Base-by-base conservation (phyloP, 768 basidiomycete genomes). In the Heimioporus sp. region DNA sequence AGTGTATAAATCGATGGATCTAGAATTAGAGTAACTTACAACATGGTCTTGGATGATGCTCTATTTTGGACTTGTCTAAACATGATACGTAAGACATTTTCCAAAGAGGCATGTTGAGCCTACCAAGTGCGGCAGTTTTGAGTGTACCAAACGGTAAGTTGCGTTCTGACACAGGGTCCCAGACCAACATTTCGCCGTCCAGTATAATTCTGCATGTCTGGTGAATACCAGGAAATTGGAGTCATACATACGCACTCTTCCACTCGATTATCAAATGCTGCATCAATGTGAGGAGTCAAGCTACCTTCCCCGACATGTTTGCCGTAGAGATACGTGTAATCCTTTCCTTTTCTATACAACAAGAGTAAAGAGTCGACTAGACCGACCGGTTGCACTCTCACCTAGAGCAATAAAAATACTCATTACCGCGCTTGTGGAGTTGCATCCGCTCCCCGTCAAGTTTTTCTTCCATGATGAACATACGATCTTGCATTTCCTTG, bases 161-260 rank as follows among this genome's bases (percentile, higher is more conserved):
- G 19, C 90, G 83, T 60, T 88, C 86, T 1, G 91, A 85, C 4
- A 88, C 76, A 0, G 96, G 96, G 68, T 98, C 97, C 90, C 90
- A 98, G 3, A 98, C 96, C 31, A 99, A 74, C 96, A 99, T 98
- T 68, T 99, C 97, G 0, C 97, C 97, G 59, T 99, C 97, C 13
- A 99, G 69, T 43, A 98, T 91, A 59, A 96, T 87, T 45, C 96
- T 98, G 51, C 4, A 20, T 17, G 6, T 9, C 8, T 46, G 32
- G 21, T 63, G 28, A 64, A 32, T 24, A 53, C 31, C 48, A 44
- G 41, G 32, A 5, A 19, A 17, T 16, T 12, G 19, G 6, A 17
- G 39, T 31, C 38, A 31, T 4, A 39, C 32, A 9, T 9, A 62
- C 92, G 59, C 55, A 97, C 96, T 94, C 88, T 5, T 87, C 82